These are phyloP conservation scores for Penicillium frequentans DNA, from an alignment of 2,329 filamentous ascomycete genomes.

Conservation along the genomic window DNA sequence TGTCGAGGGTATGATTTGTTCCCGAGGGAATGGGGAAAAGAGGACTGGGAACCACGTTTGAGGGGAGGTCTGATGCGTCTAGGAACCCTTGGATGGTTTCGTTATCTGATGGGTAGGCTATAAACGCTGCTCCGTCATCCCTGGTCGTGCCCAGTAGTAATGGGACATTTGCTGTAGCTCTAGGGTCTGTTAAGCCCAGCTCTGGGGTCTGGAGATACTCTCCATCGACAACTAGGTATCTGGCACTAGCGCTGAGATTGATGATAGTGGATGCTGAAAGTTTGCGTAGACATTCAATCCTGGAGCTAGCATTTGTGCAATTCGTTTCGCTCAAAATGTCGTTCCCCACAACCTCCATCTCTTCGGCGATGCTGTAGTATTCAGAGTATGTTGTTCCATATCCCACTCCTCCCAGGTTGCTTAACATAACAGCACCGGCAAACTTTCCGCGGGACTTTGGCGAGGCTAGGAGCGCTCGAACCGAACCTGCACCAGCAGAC, in stretches of 20 bases:
- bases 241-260: conserved; percentile 9
- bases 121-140: conserved; percentile 46
- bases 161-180: conserved; percentile 20
- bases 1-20: conserved; percentile 54
- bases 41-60: conserved; percentile 7
- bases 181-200: conserved; percentile 12
- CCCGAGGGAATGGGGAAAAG: conserved; percentile 44
- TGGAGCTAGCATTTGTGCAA: conserved; percentile 49
- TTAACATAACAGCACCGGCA: conserved; percentile 23
- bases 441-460: conserved; percentile 19
- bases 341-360: conserved; percentile 50
- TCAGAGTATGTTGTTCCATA: conserved; percentile 60
- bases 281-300: conserved; percentile 50
- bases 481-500: conserved; percentile 57
- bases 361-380: conserved; percentile 58
- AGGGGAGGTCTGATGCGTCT: conserved; percentile 10
- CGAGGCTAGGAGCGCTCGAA: conserved; percentile 50
- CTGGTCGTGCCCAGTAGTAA: conserved; percentile 22
- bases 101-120: conserved; percentile 40
- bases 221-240: conserved; percentile 23
- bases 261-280: conserved; percentile 12
- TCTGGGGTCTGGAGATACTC: conserved; percentile 16
- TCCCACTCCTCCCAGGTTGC: conserved; percentile 57
- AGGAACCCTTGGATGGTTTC: conserved; percentile 52
- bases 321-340: conserved; percentile 53